Conservation (phyloP, 352 stramenopile species). For the Saprolegnia parasitica region DNA sequence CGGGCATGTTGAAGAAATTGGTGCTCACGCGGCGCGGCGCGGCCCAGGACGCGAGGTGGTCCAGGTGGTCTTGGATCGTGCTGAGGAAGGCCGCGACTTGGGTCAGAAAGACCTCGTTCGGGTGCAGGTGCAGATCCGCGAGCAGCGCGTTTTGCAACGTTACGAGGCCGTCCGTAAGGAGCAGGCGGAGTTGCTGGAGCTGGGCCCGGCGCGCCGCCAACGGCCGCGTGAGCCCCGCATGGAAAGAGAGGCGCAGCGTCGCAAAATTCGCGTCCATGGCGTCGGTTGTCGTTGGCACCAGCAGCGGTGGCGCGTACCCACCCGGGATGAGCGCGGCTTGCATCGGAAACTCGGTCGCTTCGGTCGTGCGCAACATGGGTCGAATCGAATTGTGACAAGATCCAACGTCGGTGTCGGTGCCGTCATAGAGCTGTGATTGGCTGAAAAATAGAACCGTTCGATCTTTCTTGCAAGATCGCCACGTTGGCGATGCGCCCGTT, state of each 20-base stretch:
- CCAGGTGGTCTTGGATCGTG: constrained; percentile 71
- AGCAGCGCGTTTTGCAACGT: constrained; percentile 49
- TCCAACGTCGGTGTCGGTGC: no score
- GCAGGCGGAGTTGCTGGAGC: constrained; percentile 43
- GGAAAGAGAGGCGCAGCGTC: constrained; percentile 47
- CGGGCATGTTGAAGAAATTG: constrained; percentile 53
- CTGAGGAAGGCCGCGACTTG: constrained; percentile 46
- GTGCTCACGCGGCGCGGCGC: constrained; percentile 45
- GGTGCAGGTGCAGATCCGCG: constrained; percentile 68
- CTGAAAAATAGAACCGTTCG: no score
- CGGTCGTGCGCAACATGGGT: no score
- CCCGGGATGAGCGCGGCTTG: background rate
- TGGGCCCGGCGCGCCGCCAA: constrained; percentile 40
- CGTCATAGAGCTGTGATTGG: no score
- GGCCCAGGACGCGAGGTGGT: constrained; percentile 62
- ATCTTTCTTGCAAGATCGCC: no score
- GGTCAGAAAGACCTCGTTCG: constrained; percentile 50
- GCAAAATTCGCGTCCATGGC: constrained; percentile 48
- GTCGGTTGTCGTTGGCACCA: constrained; percentile 24
- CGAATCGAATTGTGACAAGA: no score
- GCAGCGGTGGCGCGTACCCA: background rate
- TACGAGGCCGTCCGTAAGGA: constrained; percentile 50
- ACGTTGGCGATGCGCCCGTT: no score
- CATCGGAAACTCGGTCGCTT: no score
- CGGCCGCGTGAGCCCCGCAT: constrained; percentile 42